Evolutionary conservation across 2,329 filamentous ascomycete species (phyloP).

Genomic region (Ophiostoma pallidulum): DNA sequence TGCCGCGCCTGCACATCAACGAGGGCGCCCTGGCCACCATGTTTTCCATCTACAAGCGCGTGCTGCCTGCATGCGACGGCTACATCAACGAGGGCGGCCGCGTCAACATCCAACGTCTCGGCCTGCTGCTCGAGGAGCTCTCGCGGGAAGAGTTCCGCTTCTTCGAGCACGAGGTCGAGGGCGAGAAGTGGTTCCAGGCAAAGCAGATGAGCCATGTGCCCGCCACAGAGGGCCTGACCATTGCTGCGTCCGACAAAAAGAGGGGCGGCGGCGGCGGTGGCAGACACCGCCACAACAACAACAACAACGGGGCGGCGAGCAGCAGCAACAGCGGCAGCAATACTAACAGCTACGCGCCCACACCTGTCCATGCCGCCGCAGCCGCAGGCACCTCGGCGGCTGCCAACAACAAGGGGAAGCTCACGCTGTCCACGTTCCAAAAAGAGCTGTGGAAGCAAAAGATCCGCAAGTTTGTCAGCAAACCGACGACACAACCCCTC

Average conservation of each 20-base stretch:
- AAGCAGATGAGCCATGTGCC: constrained; percentile 55
- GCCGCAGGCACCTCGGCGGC: constrained; percentile 16
- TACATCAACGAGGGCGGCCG: constrained; percentile 95
- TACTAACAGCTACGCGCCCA: constrained; percentile 5
- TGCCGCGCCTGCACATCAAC: constrained; percentile 95
- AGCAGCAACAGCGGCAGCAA: constrained; percentile 28
- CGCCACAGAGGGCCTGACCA: constrained; percentile 46
- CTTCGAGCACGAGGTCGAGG: constrained; percentile 82
- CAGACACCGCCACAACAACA: background rate
- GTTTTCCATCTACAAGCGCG: constrained; percentile 92
- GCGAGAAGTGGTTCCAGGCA: constrained; percentile 84
- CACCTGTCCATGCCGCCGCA: background rate
- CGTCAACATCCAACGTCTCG: constrained; percentile 77
- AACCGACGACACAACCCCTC: constrained; percentile 53
- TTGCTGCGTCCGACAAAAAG: constrained; percentile 12
- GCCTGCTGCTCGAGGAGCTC: constrained; percentile 69
- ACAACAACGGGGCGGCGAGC: background rate
- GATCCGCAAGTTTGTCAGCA: constrained; percentile 73
- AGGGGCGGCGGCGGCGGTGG: background rate
- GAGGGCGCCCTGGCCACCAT: constrained; percentile 93
- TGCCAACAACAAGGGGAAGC: constrained; percentile 47
- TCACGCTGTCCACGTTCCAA: constrained; percentile 70
- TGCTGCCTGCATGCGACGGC: constrained; percentile 76
- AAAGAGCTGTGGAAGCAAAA: constrained; percentile 70
- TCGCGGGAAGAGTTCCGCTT: constrained; percentile 84